A percentile compares a stretch with the other conserved stretches of the same genome.
Evolutionary conservation across 2,329 filamentous ascomycete genomes (phyloP).

Genomic region (Nigrograna mackinnonii): DNA sequence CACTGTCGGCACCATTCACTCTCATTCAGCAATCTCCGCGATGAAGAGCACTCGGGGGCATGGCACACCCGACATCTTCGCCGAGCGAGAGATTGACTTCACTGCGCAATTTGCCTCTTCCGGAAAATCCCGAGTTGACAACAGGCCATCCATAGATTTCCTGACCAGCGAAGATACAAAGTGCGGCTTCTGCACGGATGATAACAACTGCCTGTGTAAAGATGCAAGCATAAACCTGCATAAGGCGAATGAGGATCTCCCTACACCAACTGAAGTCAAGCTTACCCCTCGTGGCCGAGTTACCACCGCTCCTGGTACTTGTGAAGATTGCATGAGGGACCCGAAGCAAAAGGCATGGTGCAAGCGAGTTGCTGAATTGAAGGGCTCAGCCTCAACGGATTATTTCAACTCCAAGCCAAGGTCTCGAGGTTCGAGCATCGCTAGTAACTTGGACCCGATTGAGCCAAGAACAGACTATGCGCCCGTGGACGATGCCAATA

Average conservation of each 20-base stretch:
- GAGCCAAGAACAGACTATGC: conserved; percentile 27
- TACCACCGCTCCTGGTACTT: conserved; percentile 33
- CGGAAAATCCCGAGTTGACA: conserved; percentile 11
- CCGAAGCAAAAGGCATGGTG: conserved; percentile 40
- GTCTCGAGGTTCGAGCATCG: conserved; percentile 24
- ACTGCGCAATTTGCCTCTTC: conserved; percentile 26
- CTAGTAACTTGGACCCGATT: conserved; percentile 23
- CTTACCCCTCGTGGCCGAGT: conserved; percentile 1
- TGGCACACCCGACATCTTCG: neutral
- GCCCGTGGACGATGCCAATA: conserved; percentile 15
- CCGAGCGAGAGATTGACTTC: conserved; percentile 26
- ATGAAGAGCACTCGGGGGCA: conserved; percentile 19
- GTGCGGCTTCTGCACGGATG: conserved; percentile 39
- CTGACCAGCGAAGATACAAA: conserved; percentile 16
- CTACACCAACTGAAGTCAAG: conserved; percentile 7
- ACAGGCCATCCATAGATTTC: conserved; percentile 23
- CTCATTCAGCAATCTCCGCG: neutral
- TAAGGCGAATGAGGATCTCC: neutral
- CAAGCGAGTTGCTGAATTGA: conserved; percentile 33
- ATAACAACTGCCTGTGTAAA: conserved; percentile 32
- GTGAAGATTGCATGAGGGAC: conserved; percentile 37
- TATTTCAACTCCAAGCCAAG: conserved; percentile 11
- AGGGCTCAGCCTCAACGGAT: conserved; percentile 13
- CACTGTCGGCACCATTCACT: neutral
- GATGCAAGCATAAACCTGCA: conserved; percentile 6